phyloP scores from a whole-genome alignment of 345 rosid genomes.

The Bruguiera parviflora region DNA sequence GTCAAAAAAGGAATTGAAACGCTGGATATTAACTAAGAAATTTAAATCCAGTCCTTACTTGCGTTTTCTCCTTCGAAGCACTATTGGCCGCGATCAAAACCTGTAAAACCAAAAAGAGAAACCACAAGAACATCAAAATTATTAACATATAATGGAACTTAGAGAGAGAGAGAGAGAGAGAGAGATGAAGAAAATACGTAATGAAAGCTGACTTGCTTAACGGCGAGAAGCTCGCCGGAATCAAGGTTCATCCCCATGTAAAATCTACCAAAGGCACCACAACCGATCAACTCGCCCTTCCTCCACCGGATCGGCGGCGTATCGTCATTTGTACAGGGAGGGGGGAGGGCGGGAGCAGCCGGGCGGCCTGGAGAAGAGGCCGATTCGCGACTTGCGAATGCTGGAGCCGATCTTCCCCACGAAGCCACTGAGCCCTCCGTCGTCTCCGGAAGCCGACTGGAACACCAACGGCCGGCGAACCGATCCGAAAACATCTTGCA shows the following conservation, averaged over 20 bases:
- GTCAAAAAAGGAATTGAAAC: neutral
- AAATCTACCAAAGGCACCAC: conserved; percentile 32
- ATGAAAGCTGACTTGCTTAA: conserved; percentile 24
- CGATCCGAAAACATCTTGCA: conserved; percentile 33
- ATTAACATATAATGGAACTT: neutral
- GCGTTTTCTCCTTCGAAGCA: conserved; percentile 71
- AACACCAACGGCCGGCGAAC: conserved; percentile 34
- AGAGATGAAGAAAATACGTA: neutral
- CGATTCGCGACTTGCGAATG: conserved; percentile 28
- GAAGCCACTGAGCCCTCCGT: conserved; percentile 26
- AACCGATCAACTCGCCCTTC: conserved; percentile 31
- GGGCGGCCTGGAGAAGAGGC: conserved; percentile 22
- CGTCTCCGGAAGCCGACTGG: conserved; percentile 18
- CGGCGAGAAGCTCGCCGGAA: conserved; percentile 35
- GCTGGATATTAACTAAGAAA: neutral
- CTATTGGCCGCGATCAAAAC: conserved; percentile 57
- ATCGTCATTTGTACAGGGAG: conserved; percentile 20
- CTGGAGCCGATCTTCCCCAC: conserved; percentile 29
- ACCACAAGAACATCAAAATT: neutral
- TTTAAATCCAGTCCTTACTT: conserved; percentile 28
- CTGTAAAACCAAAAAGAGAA: conserved; percentile 22
- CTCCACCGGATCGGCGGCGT: conserved; percentile 30
- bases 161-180: neutral
- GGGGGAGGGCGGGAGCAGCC: conserved; percentile 6
- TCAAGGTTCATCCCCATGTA: conserved; percentile 36